Evolutionary conservation across 1,139 yeast genomes (phyloP).

Genomic region (Pichia sp.): DNA sequence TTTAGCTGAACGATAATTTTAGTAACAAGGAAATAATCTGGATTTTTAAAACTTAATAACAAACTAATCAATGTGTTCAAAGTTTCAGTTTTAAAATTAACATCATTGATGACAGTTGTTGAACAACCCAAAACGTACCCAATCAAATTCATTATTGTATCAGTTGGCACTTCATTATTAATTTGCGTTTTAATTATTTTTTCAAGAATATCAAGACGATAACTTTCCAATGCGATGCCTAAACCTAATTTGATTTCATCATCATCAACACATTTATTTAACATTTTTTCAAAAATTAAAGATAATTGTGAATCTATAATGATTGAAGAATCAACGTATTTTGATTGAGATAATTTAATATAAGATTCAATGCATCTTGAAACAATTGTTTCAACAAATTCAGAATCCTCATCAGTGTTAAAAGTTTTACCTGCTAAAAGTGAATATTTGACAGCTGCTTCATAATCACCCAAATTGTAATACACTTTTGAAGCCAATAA

Average conservation of each 20-base stretch:
- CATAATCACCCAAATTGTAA: conserved; percentile 92
- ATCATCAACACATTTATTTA: conserved; percentile 64
- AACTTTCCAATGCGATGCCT: conserved; percentile 87
- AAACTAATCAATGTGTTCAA: conserved; percentile 58
- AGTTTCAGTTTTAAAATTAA: conserved; percentile 59
- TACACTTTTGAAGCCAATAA: conserved; percentile 89
- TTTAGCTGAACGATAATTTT: conserved; percentile 87
- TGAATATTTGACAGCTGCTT: conserved; percentile 83
- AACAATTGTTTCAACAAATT: conserved; percentile 88
- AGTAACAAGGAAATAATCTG: conserved; percentile 74
- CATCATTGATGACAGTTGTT: conserved; percentile 54
- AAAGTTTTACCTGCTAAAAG: conserved; percentile 79
- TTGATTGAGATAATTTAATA: conserved; percentile 55
- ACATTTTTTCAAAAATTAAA: conserved; percentile 78
- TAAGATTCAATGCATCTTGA: conserved; percentile 87
- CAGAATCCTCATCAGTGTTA: conserved; percentile 66
- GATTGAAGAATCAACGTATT: conserved; percentile 38
- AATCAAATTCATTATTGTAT: conserved; percentile 49
- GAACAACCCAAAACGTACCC: conserved; percentile 74
- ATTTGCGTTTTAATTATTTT: conserved; percentile 46
- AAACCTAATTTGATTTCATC: conserved; percentile 77
- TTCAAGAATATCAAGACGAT: conserved; percentile 76
- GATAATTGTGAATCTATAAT: conserved; percentile 58
- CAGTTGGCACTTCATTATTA: conserved; percentile 32
- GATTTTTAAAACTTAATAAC: conserved; percentile 50